These are phyloP conservation scores for Coniferiporia weirii DNA, from an alignment of 1,284 basidiomycete genomes.

Conservation along the genomic window DNA sequence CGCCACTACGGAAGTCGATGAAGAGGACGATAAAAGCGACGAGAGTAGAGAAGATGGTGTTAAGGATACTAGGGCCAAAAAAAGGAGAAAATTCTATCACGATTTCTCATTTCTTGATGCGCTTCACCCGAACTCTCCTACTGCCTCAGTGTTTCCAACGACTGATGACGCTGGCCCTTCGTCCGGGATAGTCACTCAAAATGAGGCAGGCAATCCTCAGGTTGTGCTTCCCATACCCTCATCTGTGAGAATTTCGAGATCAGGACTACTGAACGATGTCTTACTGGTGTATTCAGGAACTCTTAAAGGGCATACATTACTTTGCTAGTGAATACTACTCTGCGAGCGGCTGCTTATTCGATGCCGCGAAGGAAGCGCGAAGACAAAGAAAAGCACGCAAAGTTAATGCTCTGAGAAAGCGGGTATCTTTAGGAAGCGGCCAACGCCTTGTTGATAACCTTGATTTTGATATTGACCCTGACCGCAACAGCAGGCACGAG, in stretches of 20 bases:
- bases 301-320: slow-evolving; percentile 65
- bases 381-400: slow-evolving; percentile 34
- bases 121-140: not conserved
- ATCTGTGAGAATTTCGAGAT: slow-evolving; percentile 35
- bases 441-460: slow-evolving; percentile 12
- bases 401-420: slow-evolving; percentile 22
- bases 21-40: slow-evolving; percentile 14
- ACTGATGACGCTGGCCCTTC: slow-evolving; percentile 1
- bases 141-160: slow-evolving; percentile 15
- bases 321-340: slow-evolving; percentile 60
- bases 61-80: slow-evolving; percentile 30
- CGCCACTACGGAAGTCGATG: not conserved
- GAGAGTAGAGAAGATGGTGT: not conserved
- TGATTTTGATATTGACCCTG: not conserved
- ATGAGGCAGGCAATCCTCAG: not conserved
- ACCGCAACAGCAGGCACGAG: not conserved
- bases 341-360: slow-evolving; percentile 51
- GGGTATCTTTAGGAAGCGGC: slow-evolving; percentile 20
- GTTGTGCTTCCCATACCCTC: slow-evolving; percentile 34
- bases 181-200: not conserved
- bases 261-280: slow-evolving; percentile 16
- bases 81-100: slow-evolving; percentile 34
- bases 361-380: slow-evolving; percentile 44
- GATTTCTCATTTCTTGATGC: slow-evolving; percentile 35
- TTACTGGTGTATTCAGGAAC: slow-evolving; percentile 41